These are phyloP conservation scores for Tetrahymena malaccensis DNA, from an alignment of 73 alveolate species.

Conservation along the genomic window DNA sequence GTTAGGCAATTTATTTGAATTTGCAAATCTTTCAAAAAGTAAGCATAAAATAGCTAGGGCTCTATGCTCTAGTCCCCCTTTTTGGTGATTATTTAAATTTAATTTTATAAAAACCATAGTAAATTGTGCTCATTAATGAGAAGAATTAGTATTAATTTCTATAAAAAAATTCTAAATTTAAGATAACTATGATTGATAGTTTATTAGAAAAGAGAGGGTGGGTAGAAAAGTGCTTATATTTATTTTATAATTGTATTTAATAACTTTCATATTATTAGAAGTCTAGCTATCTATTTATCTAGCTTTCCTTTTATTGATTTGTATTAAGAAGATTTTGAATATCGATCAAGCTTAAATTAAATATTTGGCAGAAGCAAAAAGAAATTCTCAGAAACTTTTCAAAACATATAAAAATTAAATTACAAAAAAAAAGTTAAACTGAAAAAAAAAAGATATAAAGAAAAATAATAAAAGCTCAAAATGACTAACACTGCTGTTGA, in stretches of 20 bases:
- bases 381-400: background rate
- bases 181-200: background rate
- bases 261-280: too few relatives aligned
- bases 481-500: background rate
- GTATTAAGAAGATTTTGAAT: background rate
- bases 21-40: background rate
- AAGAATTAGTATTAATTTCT: background rate
- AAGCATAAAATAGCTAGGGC: background rate
- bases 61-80: background rate
- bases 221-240: background rate
- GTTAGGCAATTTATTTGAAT: background rate
- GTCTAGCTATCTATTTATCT: background rate
- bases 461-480: background rate
- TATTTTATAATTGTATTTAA: too few relatives aligned
- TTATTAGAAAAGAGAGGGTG: background rate
- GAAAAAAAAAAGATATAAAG: background rate
- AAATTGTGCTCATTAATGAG: background rate
- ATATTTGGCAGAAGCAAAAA: background rate
- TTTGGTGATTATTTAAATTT: too few relatives aligned
- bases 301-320: background rate
- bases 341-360: background rate
- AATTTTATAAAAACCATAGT: background rate
- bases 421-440: background rate
- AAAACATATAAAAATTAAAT: background rate
- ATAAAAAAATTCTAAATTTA: too few relatives aligned